A percentile compares a stretch with the other conserved stretches of the same genome.
These are phyloP conservation scores for Baorangia bicolor DNA, from an alignment of 768 basidiomycete species.

Conservation along the genomic window DNA sequence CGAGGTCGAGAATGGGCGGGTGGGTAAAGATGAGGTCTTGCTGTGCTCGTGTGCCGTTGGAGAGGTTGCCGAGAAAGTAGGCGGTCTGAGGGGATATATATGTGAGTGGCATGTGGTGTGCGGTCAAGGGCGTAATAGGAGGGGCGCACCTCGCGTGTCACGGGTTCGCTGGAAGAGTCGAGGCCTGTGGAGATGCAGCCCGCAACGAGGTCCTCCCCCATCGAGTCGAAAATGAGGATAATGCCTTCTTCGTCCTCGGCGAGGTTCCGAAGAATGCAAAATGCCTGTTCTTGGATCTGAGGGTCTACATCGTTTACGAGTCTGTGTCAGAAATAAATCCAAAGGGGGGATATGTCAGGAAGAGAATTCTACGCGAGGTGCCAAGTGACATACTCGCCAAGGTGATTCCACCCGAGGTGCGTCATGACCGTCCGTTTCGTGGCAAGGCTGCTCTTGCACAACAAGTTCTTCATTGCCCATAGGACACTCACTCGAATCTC, in stretches of 20 bases:
- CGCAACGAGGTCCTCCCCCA: conserved; percentile 49
- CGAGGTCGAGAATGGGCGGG: conserved; percentile 48
- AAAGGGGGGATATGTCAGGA: background rate
- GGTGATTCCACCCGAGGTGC: conserved; percentile 62
- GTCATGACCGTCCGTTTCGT: conserved; percentile 68
- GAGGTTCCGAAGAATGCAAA: conserved; percentile 65
- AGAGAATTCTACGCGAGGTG: background rate
- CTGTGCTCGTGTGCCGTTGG: conserved; percentile 53
- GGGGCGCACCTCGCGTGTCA: conserved; percentile 48
- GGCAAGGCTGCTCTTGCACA: conserved; percentile 58
- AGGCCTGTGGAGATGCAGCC: conserved; percentile 48
- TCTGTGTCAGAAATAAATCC: conserved; percentile 31
- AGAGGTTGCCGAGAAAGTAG: conserved; percentile 64
- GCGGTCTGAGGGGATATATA: conserved; percentile 44
- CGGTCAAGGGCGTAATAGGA: too few species aligned
- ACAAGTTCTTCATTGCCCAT: conserved; percentile 88
- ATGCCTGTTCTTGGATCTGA: conserved; percentile 68
- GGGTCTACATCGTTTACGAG: conserved; percentile 52
- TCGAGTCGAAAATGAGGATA: conserved; percentile 53
- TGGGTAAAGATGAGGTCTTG: conserved; percentile 55
- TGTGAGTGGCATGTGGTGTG: background rate
- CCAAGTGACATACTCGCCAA: conserved; percentile 49
- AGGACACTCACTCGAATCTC: conserved; percentile 65
- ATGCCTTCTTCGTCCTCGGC: conserved; percentile 67
- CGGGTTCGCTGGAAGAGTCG: conserved; percentile 50